phyloP scores from a whole-genome alignment of 768 basidiomycete genomes.

The Amanita pallidorosea region DNA sequence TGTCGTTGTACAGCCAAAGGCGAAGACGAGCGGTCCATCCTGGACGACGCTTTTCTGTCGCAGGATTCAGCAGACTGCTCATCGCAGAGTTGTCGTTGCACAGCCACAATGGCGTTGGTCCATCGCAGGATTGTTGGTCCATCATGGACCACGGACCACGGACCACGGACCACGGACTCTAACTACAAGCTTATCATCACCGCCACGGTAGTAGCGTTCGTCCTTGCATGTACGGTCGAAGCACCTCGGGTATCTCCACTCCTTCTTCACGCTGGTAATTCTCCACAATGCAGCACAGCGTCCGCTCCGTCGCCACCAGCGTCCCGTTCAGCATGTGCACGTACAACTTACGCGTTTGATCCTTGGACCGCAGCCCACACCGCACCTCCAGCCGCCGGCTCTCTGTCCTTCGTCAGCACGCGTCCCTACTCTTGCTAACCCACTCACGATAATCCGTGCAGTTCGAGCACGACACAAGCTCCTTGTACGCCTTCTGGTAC shows the following conservation, averaged over 20 bases:
- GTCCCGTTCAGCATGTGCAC: constrained; percentile 99
- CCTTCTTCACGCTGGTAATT: constrained; percentile 97
- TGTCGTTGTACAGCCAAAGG: constrained; percentile 10
- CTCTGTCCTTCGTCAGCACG: constrained; percentile 40
- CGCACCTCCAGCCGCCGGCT: constrained; percentile 87
- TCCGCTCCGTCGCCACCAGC: constrained; percentile 92
- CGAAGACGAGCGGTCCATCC: constrained; percentile 25
- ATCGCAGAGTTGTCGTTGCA: too few species aligned
- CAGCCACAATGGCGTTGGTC: too few species aligned
- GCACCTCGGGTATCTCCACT: constrained; percentile 77
- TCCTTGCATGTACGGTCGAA: constrained; percentile 94
- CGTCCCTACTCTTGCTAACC: not conserved
- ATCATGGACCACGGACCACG: too few species aligned
- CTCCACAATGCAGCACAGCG: constrained; percentile 95
- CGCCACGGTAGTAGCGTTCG: constrained; percentile 78
- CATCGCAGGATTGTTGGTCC: too few species aligned
- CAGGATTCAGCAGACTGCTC: too few species aligned
- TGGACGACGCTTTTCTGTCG: too few species aligned
- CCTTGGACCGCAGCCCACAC: constrained; percentile 85
- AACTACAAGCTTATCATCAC: too few species aligned
- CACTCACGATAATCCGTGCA: constrained; percentile 97
- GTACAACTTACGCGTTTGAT: constrained; percentile 85
- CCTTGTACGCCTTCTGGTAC: constrained; percentile 93
- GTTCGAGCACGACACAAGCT: constrained; percentile 95
- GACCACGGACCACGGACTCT: too few species aligned